Conservation (phyloP, 2,329 filamentous ascomycete species). For the Cytospora schulzeri region DNA sequence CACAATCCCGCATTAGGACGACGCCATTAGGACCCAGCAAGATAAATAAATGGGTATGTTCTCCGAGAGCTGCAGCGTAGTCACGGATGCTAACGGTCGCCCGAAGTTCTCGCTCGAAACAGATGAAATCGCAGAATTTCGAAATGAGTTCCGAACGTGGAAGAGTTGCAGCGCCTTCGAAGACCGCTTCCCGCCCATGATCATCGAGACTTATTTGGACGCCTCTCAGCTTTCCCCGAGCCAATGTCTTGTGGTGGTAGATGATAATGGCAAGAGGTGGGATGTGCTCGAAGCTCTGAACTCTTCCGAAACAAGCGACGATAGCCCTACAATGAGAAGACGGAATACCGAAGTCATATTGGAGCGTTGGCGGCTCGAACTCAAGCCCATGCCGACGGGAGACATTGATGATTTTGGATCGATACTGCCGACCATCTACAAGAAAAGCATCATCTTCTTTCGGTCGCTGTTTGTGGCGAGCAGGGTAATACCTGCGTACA, state of each 20-base stretch:
- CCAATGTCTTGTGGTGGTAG: slow-evolving; percentile 84
- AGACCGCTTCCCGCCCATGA: slow-evolving; percentile 76
- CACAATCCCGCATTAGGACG: slow-evolving; percentile 78
- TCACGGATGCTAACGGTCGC: slow-evolving; percentile 19
- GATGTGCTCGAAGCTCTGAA: slow-evolving; percentile 85
- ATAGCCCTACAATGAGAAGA: slow-evolving; percentile 43
- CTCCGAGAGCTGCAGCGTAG: slow-evolving; percentile 1
- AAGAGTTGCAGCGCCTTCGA: slow-evolving; percentile 76
- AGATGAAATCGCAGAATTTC: slow-evolving; percentile 86
- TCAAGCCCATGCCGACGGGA: slow-evolving; percentile 63
- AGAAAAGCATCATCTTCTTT: slow-evolving; percentile 94
- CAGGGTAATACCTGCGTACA: slow-evolving; percentile 83
- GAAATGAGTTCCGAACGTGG: slow-evolving; percentile 80
- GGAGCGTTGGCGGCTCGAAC: slow-evolving; percentile 86
- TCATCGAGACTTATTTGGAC: slow-evolving; percentile 90
- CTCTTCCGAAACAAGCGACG: slow-evolving; percentile 57
- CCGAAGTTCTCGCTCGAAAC: slow-evolving; percentile 90
- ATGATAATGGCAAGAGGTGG: slow-evolving; percentile 89
- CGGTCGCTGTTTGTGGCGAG: slow-evolving; percentile 82
- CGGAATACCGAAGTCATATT: slow-evolving; percentile 75
- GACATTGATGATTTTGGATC: slow-evolving; percentile 59
- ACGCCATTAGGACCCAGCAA: slow-evolving; percentile 59
- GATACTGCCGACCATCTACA: slow-evolving; percentile 85
- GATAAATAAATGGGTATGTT: slow-evolving; percentile 83
- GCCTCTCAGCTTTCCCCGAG: slow-evolving; percentile 76